A percentile compares a stretch with the other conserved stretches of the same genome.
Evolutionary conservation across 2,329 filamentous ascomycete genomes (phyloP).

Genomic region (Lasiodiplodia gonubiensis): DNA sequence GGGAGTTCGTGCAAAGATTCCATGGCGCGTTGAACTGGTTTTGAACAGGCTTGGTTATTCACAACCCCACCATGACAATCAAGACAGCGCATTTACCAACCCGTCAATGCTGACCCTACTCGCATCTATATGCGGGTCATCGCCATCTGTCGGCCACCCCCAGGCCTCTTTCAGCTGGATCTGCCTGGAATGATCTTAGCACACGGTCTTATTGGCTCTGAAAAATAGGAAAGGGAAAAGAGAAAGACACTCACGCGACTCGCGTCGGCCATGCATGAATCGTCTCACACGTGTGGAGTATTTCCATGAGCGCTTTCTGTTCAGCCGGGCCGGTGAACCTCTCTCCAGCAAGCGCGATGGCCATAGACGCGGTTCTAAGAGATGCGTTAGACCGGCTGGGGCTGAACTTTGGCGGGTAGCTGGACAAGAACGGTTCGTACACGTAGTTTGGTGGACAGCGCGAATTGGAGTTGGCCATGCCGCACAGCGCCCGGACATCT

Average conservation of each 20-base stretch:
- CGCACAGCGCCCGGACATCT: slow-evolving; percentile 62
- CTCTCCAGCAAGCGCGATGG: slow-evolving; percentile 51
- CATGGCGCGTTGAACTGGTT: neutral
- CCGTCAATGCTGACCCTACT: slow-evolving; percentile 25
- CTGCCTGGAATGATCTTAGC: slow-evolving; percentile 17
- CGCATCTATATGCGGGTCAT: neutral
- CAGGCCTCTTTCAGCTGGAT: slow-evolving; percentile 29
- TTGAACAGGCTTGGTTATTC: neutral
- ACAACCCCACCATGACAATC: neutral
- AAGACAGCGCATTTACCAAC: slow-evolving; percentile 19
- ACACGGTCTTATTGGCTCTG: too few relatives aligned
- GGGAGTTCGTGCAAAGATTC: neutral
- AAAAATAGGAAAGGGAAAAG: too few relatives aligned
- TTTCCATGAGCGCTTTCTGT: slow-evolving; percentile 56
- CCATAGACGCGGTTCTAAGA: slow-evolving; percentile 39
- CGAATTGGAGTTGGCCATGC: slow-evolving; percentile 63
- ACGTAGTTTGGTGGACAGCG: slow-evolving; percentile 61
- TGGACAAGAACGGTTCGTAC: slow-evolving; percentile 41
- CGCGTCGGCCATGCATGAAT: slow-evolving; percentile 61
- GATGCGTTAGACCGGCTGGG: slow-evolving; percentile 16
- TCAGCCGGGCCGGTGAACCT: slow-evolving; percentile 54
- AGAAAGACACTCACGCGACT: slow-evolving; percentile 45
- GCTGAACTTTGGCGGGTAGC: slow-evolving; percentile 9
- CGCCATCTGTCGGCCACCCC: slow-evolving; percentile 23
- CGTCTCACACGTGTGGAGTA: slow-evolving; percentile 56